A percentile compares a stretch with the other conserved stretches of the same genome.
phyloP scores from a whole-genome alignment of 306 rosid genomes.

The Vicia sativa region DNA sequence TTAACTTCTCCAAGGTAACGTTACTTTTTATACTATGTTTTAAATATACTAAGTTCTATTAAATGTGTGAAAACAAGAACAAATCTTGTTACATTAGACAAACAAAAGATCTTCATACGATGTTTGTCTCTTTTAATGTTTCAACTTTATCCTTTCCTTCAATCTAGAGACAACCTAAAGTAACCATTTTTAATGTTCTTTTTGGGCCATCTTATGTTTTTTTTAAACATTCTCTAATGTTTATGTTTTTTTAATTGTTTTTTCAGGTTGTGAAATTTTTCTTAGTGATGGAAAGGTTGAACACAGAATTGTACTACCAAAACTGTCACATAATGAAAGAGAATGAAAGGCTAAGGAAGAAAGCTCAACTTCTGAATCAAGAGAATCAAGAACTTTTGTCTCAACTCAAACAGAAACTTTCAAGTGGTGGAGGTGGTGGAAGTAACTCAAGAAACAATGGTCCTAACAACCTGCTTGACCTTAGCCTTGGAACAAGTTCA shows the following conservation, averaged over 20 bases:
- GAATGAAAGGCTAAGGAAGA: slow-evolving; percentile 93
- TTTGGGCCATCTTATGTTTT: slow-evolving; percentile 27
- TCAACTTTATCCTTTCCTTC: slow-evolving; percentile 81
- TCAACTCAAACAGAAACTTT: slow-evolving; percentile 82
- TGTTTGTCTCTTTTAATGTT: slow-evolving; percentile 47
- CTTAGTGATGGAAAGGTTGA: slow-evolving; percentile 78
- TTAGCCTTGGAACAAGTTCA: slow-evolving; percentile 59
- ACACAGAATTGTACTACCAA: slow-evolving; percentile 82
- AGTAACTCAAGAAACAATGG: slow-evolving; percentile 46
- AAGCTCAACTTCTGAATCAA: slow-evolving; percentile 83
- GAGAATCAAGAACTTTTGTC: slow-evolving; percentile 88
- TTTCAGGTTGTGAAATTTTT: slow-evolving; percentile 39
- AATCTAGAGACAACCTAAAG: slow-evolving; percentile 72
- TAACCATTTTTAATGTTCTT: slow-evolving; percentile 39
- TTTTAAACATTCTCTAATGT: slow-evolving; percentile 20
- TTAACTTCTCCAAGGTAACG: slow-evolving; percentile 20
- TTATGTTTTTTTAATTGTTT: slow-evolving; percentile 34
- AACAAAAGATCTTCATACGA: slow-evolving; percentile 31
- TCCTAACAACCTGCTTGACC: slow-evolving; percentile 59
- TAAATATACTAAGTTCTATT: not conserved
- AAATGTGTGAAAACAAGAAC: slow-evolving; percentile 39
- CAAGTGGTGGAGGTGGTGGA: slow-evolving; percentile 44
- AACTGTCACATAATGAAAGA: slow-evolving; percentile 94
- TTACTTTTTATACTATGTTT: slow-evolving; percentile 1
- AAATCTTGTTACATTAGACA: slow-evolving; percentile 31